Evolutionary conservation across 2,329 filamentous ascomycete genomes (phyloP).

Genomic region (Penicillium olsonii): DNA sequence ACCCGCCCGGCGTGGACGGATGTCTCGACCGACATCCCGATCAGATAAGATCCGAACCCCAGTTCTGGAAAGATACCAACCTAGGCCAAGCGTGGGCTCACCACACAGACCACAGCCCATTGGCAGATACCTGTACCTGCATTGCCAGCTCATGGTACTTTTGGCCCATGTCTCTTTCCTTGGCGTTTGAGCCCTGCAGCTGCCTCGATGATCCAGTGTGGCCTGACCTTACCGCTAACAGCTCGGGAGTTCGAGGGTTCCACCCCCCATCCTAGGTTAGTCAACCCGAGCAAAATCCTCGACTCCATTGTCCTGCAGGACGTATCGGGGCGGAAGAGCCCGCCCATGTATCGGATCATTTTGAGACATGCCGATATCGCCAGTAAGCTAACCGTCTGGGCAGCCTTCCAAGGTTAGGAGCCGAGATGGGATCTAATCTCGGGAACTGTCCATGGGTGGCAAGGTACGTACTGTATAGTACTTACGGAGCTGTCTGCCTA

Average conservation of each 20-base stretch:
- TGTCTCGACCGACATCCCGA: no score
- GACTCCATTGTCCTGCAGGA: neutral
- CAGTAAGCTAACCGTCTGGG: no score
- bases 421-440: slow-evolving; percentile 13
- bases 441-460: neutral
- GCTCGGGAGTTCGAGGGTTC: no score
- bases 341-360: neutral
- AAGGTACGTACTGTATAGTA: neutral
- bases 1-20: no score
- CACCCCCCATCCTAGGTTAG: no score
- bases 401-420: no score
- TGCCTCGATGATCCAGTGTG: neutral
- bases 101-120: neutral
- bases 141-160: slow-evolving; percentile 7
- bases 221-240: neutral
- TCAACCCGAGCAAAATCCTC: neutral
- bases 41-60: slow-evolving; percentile 7
- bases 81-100: neutral
- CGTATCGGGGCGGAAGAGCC: neutral
- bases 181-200: neutral
- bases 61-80: slow-evolving; percentile 3
- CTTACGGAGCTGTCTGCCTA: no score
- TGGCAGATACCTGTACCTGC: slow-evolving; percentile 5
- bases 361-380: neutral
- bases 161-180: neutral